Percentiles rank a stretch among this genome's conserved stretches.
phyloP scores from a whole-genome alignment of 129 eudicot genomes.

The Flaveria sonorensis region DNA sequence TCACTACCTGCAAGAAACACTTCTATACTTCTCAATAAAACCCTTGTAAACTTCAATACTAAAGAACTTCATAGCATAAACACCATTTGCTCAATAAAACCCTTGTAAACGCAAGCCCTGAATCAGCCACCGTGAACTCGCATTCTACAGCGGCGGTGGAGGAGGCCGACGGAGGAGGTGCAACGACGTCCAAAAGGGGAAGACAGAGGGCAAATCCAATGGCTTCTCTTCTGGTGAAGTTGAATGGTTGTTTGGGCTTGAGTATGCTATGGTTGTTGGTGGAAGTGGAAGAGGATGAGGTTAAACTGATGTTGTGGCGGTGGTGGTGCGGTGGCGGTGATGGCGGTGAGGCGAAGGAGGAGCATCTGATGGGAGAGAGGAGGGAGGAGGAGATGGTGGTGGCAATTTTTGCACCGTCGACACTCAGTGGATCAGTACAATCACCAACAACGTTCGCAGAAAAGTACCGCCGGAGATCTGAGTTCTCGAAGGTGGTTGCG shows the following conservation, averaged over 20 bases:
- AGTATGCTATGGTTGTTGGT: not conserved
- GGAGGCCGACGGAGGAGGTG: constrained; percentile 35
- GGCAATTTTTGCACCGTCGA: constrained; percentile 33
- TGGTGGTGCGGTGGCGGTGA: not conserved
- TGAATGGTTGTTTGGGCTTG: constrained; percentile 7
- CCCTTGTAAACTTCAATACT: too few relatives aligned
- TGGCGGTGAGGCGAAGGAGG: constrained; percentile 23
- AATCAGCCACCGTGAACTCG: constrained; percentile 61
- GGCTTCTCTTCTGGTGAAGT: constrained; percentile 61
- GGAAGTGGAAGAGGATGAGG: constrained; percentile 10
- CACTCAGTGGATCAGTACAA: constrained; percentile 43
- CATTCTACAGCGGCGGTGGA: constrained; percentile 47
- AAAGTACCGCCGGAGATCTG: constrained; percentile 26
- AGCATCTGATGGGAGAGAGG: constrained; percentile 30
- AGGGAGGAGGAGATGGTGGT: constrained; percentile 28
- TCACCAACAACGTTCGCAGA: not conserved
- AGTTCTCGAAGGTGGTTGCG: constrained; percentile 54
- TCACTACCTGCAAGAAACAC: too few relatives aligned
- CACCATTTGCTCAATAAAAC: too few relatives aligned
- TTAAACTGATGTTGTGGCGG: not conserved
- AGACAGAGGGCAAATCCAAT: constrained; percentile 48
- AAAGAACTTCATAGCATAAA: too few relatives aligned
- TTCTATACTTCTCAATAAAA: too few relatives aligned
- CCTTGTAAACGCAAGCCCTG: constrained; percentile 76
- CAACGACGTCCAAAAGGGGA: constrained; percentile 36